These are phyloP conservation scores for Musa troglodytarum DNA, from an alignment of 176 grass and related monocot species.

Conservation along the genomic window DNA sequence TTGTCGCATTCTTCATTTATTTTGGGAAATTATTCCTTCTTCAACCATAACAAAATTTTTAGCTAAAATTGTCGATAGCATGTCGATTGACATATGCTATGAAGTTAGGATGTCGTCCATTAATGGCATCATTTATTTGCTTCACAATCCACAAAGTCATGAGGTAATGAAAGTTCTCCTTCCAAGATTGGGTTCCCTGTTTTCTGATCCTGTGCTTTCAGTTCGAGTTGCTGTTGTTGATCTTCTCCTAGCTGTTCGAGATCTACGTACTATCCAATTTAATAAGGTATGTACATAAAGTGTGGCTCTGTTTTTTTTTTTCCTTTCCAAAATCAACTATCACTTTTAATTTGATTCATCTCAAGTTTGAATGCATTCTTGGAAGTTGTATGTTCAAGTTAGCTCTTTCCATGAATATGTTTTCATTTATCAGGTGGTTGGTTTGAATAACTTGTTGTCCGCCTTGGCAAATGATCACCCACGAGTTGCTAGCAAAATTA, in stretches of 20 bases:
- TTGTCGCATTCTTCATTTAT: conserved; percentile 76
- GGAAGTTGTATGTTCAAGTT: conserved; percentile 7
- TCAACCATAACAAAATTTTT: conserved; percentile 62
- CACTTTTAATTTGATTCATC: not conserved
- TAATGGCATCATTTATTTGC: conserved; percentile 82
- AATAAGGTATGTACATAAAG: conserved; percentile 49
- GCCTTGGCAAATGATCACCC: conserved; percentile 73
- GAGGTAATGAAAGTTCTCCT: conserved; percentile 86
- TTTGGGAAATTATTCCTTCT: conserved; percentile 88
- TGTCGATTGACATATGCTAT: conserved; percentile 71
- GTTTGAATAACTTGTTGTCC: conserved; percentile 52
- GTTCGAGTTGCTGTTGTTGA: conserved; percentile 61
- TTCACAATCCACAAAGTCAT: conserved; percentile 85
- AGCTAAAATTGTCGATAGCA: conserved; percentile 71
- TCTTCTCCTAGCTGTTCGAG: conserved; percentile 74
- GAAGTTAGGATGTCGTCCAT: conserved; percentile 72
- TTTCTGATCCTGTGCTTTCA: conserved; percentile 59
- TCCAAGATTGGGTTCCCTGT: conserved; percentile 52
- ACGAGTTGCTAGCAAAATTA: conserved; percentile 83
- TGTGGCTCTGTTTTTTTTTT: not conserved
- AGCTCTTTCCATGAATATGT: not conserved
- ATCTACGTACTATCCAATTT: conserved; percentile 69
- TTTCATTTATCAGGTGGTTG: conserved; percentile 53
- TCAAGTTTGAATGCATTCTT: not conserved
- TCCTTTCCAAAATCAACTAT: not conserved